Base-by-base conservation (phyloP, 2,329 filamentous ascomycete genomes). In the Fusarium subtropicale region DNA sequence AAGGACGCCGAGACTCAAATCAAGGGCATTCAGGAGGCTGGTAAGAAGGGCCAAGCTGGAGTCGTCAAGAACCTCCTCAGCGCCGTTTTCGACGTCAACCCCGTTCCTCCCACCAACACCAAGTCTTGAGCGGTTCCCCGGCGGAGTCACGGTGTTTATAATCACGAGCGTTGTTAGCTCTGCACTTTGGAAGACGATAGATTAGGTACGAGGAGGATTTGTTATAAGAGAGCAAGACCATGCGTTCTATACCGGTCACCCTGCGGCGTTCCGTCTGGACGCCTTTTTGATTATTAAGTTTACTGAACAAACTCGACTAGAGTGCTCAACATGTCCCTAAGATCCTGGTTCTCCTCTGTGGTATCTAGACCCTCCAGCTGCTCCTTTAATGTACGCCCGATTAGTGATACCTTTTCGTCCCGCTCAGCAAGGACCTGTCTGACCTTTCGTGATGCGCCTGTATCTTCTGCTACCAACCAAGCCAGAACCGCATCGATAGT, bases 381-480 rank as follows among this genome's bases (percentile, higher is more conserved):
- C 68, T 86, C 90, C 77, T 90, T 84, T 48, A 99, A 80, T 26
- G 92, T 94, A 20, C 75, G 79, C 71, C 85, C 88, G 24, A 98
- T 79, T 18, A 89, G 83, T 6, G 76, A 82, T 20, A 97, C 76
- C 10, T 84, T 82, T 75, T 93, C 90, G 70, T 91, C 91, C 22
- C 86, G 84, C 64, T 93, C 90, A 1, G 86, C 88, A 41, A 97
- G 80, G 6, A 91, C 79, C 24, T 84, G 80, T 51, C 84, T 79
- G 33, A 97, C 88, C 73, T 85, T 91, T 58, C 81, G 83, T 72
- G 85, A 88, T 2, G 93, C 92, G 0, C 92, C 93, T 34, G 84
- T 85, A 74, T 99, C 96, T 80, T 99, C 96, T 1, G 94, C 96
- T 10, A 93, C 86, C 33, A 98, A 84, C 96, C 96, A 99, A 15